Percentiles rank a stretch among this genome's conserved stretches.
Evolutionary conservation across 441 rosid genomes (phyloP).

Genomic region (Erysimum cheiri): DNA sequence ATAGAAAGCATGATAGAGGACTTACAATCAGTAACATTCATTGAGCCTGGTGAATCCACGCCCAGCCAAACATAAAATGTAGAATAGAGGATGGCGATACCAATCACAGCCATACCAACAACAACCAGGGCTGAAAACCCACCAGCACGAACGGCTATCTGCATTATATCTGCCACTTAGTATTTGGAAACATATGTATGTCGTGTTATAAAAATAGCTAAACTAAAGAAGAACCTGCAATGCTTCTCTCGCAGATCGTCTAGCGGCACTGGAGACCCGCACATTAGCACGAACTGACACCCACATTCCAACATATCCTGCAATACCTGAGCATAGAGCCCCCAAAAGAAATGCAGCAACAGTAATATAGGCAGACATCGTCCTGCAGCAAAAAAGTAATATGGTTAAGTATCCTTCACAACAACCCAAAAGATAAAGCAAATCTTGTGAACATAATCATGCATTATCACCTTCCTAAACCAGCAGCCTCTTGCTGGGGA

Average conservation of each 20-base stretch:
- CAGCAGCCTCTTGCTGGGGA: slow-evolving; percentile 96
- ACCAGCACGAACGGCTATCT: slow-evolving; percentile 98
- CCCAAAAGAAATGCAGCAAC: slow-evolving; percentile 97
- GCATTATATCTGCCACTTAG: slow-evolving; percentile 43
- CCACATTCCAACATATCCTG: slow-evolving; percentile 99
- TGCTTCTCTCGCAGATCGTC: slow-evolving; percentile 98
- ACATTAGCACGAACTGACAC: slow-evolving; percentile 99
- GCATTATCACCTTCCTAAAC: slow-evolving; percentile 78
- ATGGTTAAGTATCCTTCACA: slow-evolving; percentile 32
- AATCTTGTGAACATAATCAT: slow-evolving; percentile 27
- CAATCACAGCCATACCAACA: slow-evolving; percentile 98
- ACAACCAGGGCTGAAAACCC: slow-evolving; percentile 98
- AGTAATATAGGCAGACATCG: slow-evolving; percentile 84
- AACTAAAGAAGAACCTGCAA: slow-evolving; percentile 66
- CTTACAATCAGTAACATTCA: slow-evolving; percentile 95
- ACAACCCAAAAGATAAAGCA: slow-evolving; percentile 6
- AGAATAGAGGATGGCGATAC: slow-evolving; percentile 94
- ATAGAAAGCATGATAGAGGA: slow-evolving; percentile 40
- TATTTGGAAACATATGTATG: slow-evolving; percentile 3
- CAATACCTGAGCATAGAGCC: slow-evolving; percentile 92
- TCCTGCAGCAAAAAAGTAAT: slow-evolving; percentile 57
- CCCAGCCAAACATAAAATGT: slow-evolving; percentile 90
- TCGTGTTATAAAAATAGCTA: slow-evolving; percentile 8
- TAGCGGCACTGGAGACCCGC: slow-evolving; percentile 97
- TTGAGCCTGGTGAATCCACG: slow-evolving; percentile 80